phyloP scores from a whole-genome alignment of 2,329 filamentous ascomycete species.

The Cladophialophora psammophila region DNA sequence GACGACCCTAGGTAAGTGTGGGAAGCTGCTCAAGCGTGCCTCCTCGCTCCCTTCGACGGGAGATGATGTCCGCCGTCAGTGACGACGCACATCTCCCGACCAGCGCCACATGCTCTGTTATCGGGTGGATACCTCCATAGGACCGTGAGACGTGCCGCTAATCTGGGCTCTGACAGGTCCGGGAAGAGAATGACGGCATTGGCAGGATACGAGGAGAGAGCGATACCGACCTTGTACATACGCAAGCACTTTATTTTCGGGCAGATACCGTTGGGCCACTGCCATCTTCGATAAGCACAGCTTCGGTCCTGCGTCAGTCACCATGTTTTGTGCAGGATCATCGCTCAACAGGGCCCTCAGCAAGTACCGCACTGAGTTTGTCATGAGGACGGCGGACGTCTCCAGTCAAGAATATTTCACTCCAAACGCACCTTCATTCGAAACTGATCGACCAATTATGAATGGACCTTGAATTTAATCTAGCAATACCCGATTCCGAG shows the following conservation, averaged over 20 bases:
- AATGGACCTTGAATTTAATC: not conserved
- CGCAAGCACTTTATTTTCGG: not conserved
- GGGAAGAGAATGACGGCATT: constrained; percentile 2
- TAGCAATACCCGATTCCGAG: not conserved
- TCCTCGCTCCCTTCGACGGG: not conserved
- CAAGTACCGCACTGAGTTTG: not conserved
- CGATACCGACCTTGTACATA: not conserved
- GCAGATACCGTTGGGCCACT: not conserved
- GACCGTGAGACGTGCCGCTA: constrained; percentile 11
- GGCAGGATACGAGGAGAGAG: not conserved
- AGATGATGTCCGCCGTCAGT: not conserved
- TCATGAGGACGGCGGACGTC: not conserved
- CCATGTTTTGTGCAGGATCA: not conserved
- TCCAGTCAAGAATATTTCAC: not conserved
- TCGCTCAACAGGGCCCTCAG: not conserved
- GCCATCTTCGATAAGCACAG: not conserved
- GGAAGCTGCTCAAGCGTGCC: not conserved
- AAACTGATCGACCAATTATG: not conserved
- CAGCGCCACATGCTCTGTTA: constrained; percentile 7
- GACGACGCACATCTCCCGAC: constrained; percentile 12
- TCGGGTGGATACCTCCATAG: constrained; percentile 2
- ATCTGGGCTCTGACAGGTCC: constrained; percentile 9
- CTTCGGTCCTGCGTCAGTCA: not conserved
- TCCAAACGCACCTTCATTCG: not conserved
- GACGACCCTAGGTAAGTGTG: not conserved